Evolutionary conservation across 2,329 filamentous ascomycete genomes (phyloP).

Genomic region (Trichophyton rubrum): DNA sequence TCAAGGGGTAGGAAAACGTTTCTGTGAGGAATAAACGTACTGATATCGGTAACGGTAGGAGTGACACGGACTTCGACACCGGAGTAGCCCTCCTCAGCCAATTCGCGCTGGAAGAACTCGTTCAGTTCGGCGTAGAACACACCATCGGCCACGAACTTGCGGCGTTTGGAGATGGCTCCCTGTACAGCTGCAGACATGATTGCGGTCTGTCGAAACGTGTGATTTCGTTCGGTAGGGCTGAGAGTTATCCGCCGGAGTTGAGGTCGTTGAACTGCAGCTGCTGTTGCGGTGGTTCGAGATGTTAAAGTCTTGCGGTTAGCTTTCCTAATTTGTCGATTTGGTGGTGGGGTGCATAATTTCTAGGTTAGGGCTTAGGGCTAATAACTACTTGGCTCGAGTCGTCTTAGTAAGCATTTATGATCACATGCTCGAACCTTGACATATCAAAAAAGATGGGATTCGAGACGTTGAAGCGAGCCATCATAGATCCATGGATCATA

Average conservation of each 20-base stretch:
- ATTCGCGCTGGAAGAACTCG: conserved; percentile 99
- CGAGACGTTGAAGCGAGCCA: not conserved
- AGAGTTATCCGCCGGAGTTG: conserved; percentile 14
- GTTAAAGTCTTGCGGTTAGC: conserved; percentile 9
- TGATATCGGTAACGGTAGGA: conserved; percentile 99
- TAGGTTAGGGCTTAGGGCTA: conserved; percentile 29
- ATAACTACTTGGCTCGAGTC: not conserved
- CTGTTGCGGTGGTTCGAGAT: not conserved
- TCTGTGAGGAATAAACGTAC: conserved; percentile 29
- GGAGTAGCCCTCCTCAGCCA: conserved; percentile 99
- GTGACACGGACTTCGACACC: conserved; percentile 99
- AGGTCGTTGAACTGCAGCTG: not conserved
- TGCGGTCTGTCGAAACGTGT: conserved; percentile 24
- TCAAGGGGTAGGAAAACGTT: not conserved
- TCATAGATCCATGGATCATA: not conserved
- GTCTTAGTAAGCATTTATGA: conserved; percentile 24
- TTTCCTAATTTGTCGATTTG: conserved; percentile 18
- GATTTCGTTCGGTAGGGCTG: conserved; percentile 8
- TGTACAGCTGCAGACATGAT: conserved; percentile 38
- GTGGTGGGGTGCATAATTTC: conserved; percentile 26
- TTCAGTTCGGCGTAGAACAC: conserved; percentile 99
- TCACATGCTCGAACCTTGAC: conserved; percentile 10
- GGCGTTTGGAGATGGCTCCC: conserved; percentile 41
- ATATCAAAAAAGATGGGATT: not conserved
- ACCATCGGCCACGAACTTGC: conserved; percentile 86